Evolutionary conservation across 257 asterid genomes (phyloP), one percentile per base, ranked within the genome.

Genomic region (Cruciata laevipes): DNA sequence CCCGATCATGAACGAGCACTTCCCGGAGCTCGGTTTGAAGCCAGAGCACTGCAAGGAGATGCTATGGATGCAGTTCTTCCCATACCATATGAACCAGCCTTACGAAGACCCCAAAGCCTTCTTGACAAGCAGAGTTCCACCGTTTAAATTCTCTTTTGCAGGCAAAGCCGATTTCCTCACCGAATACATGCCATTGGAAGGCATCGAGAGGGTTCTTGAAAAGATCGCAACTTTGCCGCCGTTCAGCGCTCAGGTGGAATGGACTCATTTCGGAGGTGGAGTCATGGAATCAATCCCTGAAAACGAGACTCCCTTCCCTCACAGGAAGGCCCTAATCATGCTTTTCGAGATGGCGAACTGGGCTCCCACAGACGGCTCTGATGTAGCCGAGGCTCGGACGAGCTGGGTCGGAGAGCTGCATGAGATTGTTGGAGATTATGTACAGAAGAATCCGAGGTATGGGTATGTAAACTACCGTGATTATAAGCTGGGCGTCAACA

Each of bases 401-500:
- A 35, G 1, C 6, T 71, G 70, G 69, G 20, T 64, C 11, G 38
- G 44, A 23, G 6, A 30, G 8, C 65, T 71, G 20, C 67, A 71
- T 12, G 30, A 64, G 4, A 49, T 61, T 25, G 27, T 71, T 12
- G 65, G 55, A 20, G 49, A 65, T 1, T 71, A 51, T 53, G 75
- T 71, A 11, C 32, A 68, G 9, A 71, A 37, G 3, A 38, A n/a
- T 33, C 74, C 74, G 2, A 61, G 74, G 32, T 9, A 17, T 27
- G 74, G 24, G 5, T 71, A 30, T 37, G 42, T 9, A 13, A 51
- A 63, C 57, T 63, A 71, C 18, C 57, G 70, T 11, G 75, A 71
- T 37, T 32, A 49, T 64, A 67, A 42, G 3, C 67, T 73, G 56
- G 76, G 76, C 5, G 37, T n/a, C 4, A 73, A 63, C 47, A 62